A percentile compares a stretch with the other conserved stretches of the same genome.
phyloP scores from a whole-genome alignment of 139 green algal genomes.

The Diplosphaera chodatii region DNA sequence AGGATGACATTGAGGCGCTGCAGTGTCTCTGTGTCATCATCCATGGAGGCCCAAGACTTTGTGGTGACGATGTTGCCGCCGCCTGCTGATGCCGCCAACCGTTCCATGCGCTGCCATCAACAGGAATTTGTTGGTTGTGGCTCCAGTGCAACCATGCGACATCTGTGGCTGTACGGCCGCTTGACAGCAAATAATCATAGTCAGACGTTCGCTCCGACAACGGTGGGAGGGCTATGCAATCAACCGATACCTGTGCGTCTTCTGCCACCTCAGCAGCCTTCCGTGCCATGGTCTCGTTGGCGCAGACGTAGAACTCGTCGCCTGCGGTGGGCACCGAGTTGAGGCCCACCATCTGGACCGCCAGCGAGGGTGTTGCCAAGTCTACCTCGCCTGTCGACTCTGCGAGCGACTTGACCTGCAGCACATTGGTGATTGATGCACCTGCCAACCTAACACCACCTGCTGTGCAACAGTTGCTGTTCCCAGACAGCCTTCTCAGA shows the following conservation, averaged over 20 bases:
- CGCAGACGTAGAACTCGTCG: conserved; percentile 79
- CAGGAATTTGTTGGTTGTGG: too few species aligned
- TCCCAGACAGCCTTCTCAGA: too few species aligned
- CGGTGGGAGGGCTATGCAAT: too few species aligned
- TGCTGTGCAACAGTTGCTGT: too few species aligned
- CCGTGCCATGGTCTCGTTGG: conserved; percentile 17
- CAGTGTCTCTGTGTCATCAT: conserved; percentile 57
- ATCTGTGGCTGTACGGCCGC: too few species aligned
- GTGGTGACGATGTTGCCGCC: conserved; percentile 81
- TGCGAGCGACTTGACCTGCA: conserved; percentile 59
- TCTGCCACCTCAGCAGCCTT: conserved; percentile 27
- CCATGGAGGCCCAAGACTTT: conserved; percentile 66
- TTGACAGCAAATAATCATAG: too few species aligned
- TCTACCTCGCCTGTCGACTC: conserved; percentile 49
- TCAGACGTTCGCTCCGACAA: too few species aligned
- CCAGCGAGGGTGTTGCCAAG: conserved; percentile 72
- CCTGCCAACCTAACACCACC: too few species aligned
- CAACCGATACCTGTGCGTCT: conserved; percentile 9
- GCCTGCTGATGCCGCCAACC: conserved; percentile 49
- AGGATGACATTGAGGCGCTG: conserved; percentile 89
- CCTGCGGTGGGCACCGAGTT: conserved; percentile 77
- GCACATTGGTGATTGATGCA: too few species aligned
- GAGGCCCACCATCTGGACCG: conserved; percentile 89
- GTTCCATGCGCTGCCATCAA: conserved; percentile 38
- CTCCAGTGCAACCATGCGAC: too few species aligned